Conservation (phyloP, 2,329 filamentous ascomycete genomes). For the Exophiala sideris region DNA sequence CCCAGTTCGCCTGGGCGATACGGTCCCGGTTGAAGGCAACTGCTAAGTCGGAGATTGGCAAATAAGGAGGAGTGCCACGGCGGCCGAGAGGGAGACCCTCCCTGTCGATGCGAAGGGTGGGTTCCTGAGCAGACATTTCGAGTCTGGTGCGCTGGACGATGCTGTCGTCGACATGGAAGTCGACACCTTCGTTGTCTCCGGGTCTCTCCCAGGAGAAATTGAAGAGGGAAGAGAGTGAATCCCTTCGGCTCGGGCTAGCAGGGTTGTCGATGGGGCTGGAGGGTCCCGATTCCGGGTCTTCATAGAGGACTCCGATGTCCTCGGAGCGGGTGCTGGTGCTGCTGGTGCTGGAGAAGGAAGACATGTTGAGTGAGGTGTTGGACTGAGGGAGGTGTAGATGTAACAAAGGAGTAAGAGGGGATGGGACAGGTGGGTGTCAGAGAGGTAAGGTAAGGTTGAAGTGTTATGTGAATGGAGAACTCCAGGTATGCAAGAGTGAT, state of each 20-base stretch:
- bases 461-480: no score
- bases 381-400: no score
- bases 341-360: no score
- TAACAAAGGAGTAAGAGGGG: no score
- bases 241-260: background rate
- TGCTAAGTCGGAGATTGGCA: background rate
- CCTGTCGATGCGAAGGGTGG: background rate
- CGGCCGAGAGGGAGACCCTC: background rate
- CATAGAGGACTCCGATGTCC: no score
- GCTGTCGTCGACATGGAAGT: slow-evolving; percentile 3
- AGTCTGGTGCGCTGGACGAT: background rate
- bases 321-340: no score
- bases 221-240: background rate
- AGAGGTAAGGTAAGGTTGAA: no score
- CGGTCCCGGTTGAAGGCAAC: background rate
- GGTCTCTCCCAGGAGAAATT: slow-evolving; percentile 2
- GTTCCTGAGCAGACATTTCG: background rate
- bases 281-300: no score
- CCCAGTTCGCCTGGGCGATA: background rate
- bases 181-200: background rate
- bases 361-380: no score
- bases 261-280: background rate
- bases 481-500: no score
- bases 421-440: no score
- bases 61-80: background rate